Evolutionary conservation across 805 yeast species (phyloP), one percentile per base, ranked within the genome.

Genomic region (Candida berthetii): DNA sequence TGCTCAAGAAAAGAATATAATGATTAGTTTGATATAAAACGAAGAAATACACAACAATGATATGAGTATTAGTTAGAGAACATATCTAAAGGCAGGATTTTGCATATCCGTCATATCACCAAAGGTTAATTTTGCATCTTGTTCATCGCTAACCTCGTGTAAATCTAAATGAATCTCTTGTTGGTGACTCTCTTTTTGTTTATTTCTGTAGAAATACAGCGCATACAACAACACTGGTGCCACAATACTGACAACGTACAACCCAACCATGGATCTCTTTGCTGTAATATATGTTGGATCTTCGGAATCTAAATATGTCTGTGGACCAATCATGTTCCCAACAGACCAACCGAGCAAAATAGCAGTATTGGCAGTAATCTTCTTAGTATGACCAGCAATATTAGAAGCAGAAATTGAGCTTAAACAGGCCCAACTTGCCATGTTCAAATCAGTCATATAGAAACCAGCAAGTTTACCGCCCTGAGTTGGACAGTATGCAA

Each of bases 341-440:
- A 77, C 73, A 34, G 85, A 78, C 55, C 80, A 85, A 5, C 78
- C 82, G 43, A 83, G 69, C 58, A 84, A 68, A 37, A 72, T 72
- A 29, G 79, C 57, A 7, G 82, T 81, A 40, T 77, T 75, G 20
- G 76, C 70, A 4, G 78, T 69, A 48, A 79, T 68, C 50, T 82
- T 79, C 60, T 85, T 85, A n/a, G 90, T 82, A 47, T 78, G 75
- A 11, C 93, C 93, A 2, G 89, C 80, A 29, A 80, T 72, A 55
- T 84, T 72, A 3, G 76, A 64, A 24, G 65, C 60, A 41, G 66
- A 57, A 35, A 58, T 50, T 7, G 69, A 58, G 5, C 59, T 39
- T 8, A 58, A 50, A 47, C 68, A 62, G 39, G 61, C 60, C 43
- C 58, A 58, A n/a, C 66, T 55, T 3, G 66, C 57, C 10, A 65